Base-by-base conservation (phyloP, 2,329 filamentous ascomycete genomes). In the Ceratocystis ficicola region DNA sequence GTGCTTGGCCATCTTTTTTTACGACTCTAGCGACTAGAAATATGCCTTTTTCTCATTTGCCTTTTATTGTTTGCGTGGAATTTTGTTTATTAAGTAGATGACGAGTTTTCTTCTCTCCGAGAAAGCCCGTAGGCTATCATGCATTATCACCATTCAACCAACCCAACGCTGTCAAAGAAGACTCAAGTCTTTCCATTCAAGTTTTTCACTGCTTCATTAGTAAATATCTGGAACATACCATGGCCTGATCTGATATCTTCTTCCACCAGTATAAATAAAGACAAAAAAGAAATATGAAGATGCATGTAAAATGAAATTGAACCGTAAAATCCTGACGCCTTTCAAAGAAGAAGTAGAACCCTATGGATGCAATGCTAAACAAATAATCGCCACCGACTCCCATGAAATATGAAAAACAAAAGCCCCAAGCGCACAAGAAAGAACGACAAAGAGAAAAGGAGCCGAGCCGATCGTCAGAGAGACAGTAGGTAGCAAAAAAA, bases 341-440 rank as follows among this genome's bases (percentile, higher is more conserved):
- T 61, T 64, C 59, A 63, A 41, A 64, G 36, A 60, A 68, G 55
- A 65, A 62, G 64, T 46, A 65, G 60, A 64, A 68, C 66, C 66
- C 55, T 64, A 55, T 62, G 63, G 65, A 65, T 60, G 63, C 66
- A 68, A 68, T 68, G 63, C 64, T 66, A 66, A 66, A 66, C 66
- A 63, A 57, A 67, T 63, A 44, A 67, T 68, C 55, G 62, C 67
- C 66, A 63, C 65, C 68, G 36, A 68, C 68, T 66, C 60, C 65
- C 60, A 62, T 48, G 60, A 63, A 22, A 68, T 65, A 55, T 64
- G 52, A 68, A 68, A 65, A 55, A 59, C 55, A 44, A 65, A 41
- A 63, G 63, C 59, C 44, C 66, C 63, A 67, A 67, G 66, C 66
- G 48, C 63, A 63, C 32, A 68, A 66, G 52, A 64, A 57, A 66